phyloP scores from a whole-genome alignment of 768 basidiomycete species.

The Rhizopogon roseolus region DNA sequence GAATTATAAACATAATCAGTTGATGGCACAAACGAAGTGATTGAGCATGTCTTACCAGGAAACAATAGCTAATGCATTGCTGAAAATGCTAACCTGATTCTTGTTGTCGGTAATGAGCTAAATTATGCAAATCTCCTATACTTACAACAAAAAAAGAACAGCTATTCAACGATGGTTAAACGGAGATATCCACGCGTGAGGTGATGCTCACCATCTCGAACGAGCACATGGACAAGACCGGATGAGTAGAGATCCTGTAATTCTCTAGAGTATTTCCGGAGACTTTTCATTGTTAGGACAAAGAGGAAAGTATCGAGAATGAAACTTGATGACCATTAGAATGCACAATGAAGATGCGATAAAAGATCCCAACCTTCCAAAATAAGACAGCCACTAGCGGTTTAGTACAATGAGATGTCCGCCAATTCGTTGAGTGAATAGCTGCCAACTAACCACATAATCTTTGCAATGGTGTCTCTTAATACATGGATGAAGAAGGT shows the following conservation, averaged over 20 bases:
- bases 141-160: neutral
- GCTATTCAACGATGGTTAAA: neutral
- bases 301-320: slow-evolving; percentile 1
- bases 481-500: neutral
- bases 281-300: slow-evolving; percentile 6
- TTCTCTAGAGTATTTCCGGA: slow-evolving; percentile 1
- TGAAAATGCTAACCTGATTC: slow-evolving; percentile 2
- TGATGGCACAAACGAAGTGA: neutral
- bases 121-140: no score
- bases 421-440: neutral
- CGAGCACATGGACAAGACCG: neutral
- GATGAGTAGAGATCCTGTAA: neutral
- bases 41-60: slow-evolving; percentile 9
- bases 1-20: neutral
- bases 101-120: neutral
- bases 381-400: slow-evolving; percentile 3
- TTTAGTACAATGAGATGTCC: neutral
- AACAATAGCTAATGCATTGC: neutral
- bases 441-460: neutral
- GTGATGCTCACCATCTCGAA: slow-evolving; percentile 3
- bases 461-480: neutral
- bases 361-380: slow-evolving; percentile 3
- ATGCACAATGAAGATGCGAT: neutral
- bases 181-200: neutral
- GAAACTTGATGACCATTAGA: neutral